These are phyloP conservation scores for Eleusine indica DNA, from an alignment of 176 grass and related monocot species.

Conservation along the genomic window DNA sequence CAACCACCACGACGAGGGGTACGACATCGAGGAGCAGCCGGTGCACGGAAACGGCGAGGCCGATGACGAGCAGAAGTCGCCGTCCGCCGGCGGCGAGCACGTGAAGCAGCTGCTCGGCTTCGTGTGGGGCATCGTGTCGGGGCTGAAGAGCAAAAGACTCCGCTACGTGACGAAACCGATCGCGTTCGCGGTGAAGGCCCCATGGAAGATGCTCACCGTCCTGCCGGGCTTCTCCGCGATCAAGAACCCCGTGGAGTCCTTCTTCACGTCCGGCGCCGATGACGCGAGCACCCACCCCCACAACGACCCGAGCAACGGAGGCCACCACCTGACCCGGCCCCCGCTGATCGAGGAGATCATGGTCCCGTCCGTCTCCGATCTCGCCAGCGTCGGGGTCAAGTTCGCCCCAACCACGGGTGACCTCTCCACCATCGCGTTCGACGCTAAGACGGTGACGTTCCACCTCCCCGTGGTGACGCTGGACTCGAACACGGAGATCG, in stretches of 20 bases:
- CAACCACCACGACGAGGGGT: constrained; percentile 26
- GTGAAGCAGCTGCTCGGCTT: constrained; percentile 52
- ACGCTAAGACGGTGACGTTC: constrained; percentile 56
- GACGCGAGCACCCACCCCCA: too few relatives aligned
- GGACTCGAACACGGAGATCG: constrained; percentile 68
- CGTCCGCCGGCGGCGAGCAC: constrained; percentile 29
- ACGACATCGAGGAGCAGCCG: constrained; percentile 59
- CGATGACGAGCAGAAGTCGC: constrained; percentile 22
- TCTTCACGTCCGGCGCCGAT: constrained; percentile 54
- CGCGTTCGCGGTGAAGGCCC: constrained; percentile 61
- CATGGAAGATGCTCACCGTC: constrained; percentile 79
- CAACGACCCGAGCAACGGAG: too few relatives aligned
- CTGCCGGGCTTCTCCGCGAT: constrained; percentile 61
- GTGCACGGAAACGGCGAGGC: not conserved
- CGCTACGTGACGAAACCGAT: constrained; percentile 53
- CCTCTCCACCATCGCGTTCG: constrained; percentile 55
- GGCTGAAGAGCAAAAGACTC: constrained; percentile 38
- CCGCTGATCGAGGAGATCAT: constrained; percentile 90
- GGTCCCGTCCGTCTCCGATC: constrained; percentile 71
- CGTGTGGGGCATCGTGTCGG: constrained; percentile 45
- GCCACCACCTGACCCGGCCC: constrained; percentile 45
- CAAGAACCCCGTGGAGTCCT: constrained; percentile 56
- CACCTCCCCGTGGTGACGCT: constrained; percentile 61
- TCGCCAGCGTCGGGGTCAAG: constrained; percentile 50
- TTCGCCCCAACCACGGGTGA: constrained; percentile 56